Evolutionary conservation across 805 yeast genomes (phyloP).

Genomic region (Suhomyces tanzawaensis): DNA sequence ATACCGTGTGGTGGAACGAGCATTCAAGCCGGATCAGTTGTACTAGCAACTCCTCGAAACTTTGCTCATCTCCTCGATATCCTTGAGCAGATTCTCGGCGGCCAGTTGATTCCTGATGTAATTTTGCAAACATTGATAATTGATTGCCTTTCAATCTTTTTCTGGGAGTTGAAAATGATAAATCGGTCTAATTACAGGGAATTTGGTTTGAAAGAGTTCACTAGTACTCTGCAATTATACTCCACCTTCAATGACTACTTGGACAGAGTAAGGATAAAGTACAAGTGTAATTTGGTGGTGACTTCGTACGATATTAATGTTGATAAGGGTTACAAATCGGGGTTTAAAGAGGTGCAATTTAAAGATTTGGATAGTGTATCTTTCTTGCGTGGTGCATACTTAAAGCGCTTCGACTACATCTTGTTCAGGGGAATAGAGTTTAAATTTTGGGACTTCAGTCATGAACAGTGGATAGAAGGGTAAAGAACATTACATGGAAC

Average conservation of each 20-base stretch:
- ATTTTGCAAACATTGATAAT: conserved; percentile 22
- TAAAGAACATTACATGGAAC: too few species aligned
- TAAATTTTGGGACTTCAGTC: neutral
- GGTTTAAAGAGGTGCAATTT: neutral
- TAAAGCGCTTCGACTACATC: neutral
- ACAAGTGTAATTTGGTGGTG: conserved; percentile 27
- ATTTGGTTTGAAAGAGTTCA: conserved; percentile 8
- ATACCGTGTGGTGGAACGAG: conserved; percentile 2
- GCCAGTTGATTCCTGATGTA: neutral
- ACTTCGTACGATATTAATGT: conserved; percentile 27
- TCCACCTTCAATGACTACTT: conserved; percentile 11
- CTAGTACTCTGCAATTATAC: conserved; percentile 12
- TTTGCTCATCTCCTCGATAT: neutral
- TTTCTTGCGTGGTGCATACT: neutral
- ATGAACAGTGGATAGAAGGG: too few species aligned
- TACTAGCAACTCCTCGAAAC: neutral
- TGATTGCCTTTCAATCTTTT: conserved; percentile 34
- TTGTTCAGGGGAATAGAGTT: neutral
- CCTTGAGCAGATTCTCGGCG: conserved; percentile 1
- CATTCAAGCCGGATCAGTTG: neutral
- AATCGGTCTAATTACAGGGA: conserved; percentile 4
- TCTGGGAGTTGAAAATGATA: conserved; percentile 26
- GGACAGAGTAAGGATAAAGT: conserved; percentile 14
- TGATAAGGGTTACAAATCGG: conserved; percentile 30
- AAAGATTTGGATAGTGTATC: neutral